These are phyloP conservation scores for Fraxinus platypoda DNA, from an alignment of 305 asterid genomes.

Conservation along the genomic window DNA sequence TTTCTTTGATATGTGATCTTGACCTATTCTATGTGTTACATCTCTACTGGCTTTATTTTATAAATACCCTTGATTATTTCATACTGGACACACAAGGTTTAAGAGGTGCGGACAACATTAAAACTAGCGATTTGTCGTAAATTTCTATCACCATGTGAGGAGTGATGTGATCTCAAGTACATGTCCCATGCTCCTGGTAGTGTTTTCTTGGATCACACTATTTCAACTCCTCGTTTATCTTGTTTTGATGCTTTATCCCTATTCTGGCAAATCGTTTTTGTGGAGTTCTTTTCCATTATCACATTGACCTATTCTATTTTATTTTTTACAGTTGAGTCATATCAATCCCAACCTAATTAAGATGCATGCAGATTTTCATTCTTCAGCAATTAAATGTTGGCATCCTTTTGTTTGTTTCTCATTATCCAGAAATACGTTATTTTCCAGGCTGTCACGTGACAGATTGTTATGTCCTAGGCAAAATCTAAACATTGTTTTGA, in stretches of 20 bases:
- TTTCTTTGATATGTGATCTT: not conserved
- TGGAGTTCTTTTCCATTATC: not conserved
- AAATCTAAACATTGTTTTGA: constrained; percentile 15
- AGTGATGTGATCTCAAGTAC: not conserved
- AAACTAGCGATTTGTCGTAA: not conserved
- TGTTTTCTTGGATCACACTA: not conserved
- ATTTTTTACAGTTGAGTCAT: not conserved
- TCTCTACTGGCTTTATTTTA: not conserved
- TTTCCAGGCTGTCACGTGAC: not conserved
- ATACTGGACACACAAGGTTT: not conserved
- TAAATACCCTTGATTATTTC: not conserved
- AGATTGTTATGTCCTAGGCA: not conserved
- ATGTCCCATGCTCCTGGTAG: not conserved
- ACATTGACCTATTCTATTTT: not conserved
- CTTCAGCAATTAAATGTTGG: not conserved
- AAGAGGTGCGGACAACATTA: not conserved
- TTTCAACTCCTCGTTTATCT: not conserved
- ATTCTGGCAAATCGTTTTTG: not conserved
- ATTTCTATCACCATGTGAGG: not conserved
- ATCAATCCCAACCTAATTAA: not conserved
- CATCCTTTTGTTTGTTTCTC: not conserved
- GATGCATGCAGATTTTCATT: not conserved
- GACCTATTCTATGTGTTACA: constrained; percentile 2
- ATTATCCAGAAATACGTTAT: not conserved
- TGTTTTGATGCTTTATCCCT: constrained; percentile 1